Percentiles rank a stretch among this genome's conserved stretches.
phyloP scores from a whole-genome alignment of 371 early-diverging fungal genomes.

The Batkoa obscura region DNA sequence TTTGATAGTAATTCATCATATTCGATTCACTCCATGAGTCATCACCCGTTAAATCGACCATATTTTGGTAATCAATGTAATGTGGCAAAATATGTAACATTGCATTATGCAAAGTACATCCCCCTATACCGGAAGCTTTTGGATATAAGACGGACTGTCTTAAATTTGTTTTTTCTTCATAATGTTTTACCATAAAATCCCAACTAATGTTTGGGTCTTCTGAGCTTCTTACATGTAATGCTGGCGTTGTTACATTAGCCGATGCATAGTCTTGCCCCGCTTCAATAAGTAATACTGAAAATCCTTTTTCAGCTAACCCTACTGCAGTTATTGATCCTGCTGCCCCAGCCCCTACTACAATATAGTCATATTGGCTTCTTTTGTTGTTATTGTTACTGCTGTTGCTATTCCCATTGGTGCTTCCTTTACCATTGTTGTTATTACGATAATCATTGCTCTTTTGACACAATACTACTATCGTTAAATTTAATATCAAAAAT shows the following conservation, averaged over 20 bases:
- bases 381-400: background rate
- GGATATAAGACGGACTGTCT: conserved; percentile 2
- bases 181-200: conserved; percentile 4
- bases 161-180: background rate
- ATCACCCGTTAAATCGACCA: conserved; percentile 1
- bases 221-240: background rate
- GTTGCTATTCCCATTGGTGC: too few relatives aligned
- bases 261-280: background rate
- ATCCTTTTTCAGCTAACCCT: conserved; percentile 1
- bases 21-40: background rate
- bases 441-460: too few relatives aligned
- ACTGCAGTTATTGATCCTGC: background rate
- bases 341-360: conserved; percentile 5
- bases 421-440: too few relatives aligned
- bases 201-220: background rate
- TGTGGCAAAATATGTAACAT: conserved; percentile 2
- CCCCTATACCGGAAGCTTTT: background rate
- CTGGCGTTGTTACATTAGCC: conserved; percentile 1
- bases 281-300: background rate
- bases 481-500: too few relatives aligned
- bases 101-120: conserved; percentile 3
- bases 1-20: background rate
- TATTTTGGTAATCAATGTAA: background rate
- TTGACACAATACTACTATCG: too few relatives aligned
- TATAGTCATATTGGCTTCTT: background rate